Evolutionary conservation across 1,284 basidiomycete species (phyloP).

Genomic region (Sporisorium reilianum): DNA sequence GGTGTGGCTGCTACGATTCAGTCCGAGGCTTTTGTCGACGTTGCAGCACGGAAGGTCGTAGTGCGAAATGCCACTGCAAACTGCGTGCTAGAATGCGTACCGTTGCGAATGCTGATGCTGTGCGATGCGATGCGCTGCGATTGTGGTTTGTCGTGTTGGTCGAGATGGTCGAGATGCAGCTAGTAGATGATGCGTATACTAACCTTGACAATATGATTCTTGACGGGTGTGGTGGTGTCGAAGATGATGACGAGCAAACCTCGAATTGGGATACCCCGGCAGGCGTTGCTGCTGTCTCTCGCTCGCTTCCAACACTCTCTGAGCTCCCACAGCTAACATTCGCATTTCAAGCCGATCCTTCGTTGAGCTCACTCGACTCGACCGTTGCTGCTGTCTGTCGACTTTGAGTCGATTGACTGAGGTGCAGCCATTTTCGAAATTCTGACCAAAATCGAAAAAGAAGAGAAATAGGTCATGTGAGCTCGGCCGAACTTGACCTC

Average conservation of each 20-base stretch:
- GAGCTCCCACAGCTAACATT: conserved; percentile 8
- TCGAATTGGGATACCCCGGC: conserved; percentile 30
- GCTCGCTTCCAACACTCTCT: conserved; percentile 2
- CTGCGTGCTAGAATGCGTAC: conserved; percentile 13
- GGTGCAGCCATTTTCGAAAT: not conserved
- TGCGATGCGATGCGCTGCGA: not conserved
- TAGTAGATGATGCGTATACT: conserved; percentile 18
- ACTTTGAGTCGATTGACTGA: no score
- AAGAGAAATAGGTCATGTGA: conserved; percentile 1
- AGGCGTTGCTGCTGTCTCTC: not conserved
- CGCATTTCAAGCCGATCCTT: not conserved
- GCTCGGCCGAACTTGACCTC: conserved; percentile 4
- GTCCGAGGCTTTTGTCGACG: not conserved
- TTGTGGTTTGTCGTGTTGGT: conserved; percentile 5
- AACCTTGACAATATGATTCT: conserved; percentile 55
- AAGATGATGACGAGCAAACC: conserved; percentile 44
- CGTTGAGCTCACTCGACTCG: not conserved
- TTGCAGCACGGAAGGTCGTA: not conserved
- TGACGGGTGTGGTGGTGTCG: conserved; percentile 56
- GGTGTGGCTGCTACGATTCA: not conserved
- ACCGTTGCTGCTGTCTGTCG: no score
- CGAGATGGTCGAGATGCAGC: conserved; percentile 10
- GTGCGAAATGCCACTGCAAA: not conserved
- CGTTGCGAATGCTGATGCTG: conserved; percentile 13
- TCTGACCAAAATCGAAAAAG: not conserved